Base-by-base conservation (phyloP, 2,329 filamentous ascomycete species). In the Colletotrichum paranaense region DNA sequence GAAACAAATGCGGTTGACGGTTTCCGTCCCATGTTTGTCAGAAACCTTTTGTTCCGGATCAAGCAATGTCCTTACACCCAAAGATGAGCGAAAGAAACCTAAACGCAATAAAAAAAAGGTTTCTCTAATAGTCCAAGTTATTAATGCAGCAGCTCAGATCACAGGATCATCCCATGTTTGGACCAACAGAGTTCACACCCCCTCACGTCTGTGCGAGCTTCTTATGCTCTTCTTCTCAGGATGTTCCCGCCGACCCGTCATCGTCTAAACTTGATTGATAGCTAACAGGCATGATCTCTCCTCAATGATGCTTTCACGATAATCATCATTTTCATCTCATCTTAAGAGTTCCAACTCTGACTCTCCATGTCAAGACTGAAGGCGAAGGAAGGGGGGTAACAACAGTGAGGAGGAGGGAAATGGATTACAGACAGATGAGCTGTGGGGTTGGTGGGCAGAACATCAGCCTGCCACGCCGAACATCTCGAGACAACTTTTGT, bases 111-210 rank as follows among this genome's bases (percentile, higher is more conserved):
- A 49, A 4, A 46, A 46, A 46, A 55, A 64, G 53, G 14, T n/a
- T 35, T 3, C 26, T 52, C 28, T 30, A 5, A 35, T 35, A 35
- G 24, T 46, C 28, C 46, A 55, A 32, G 62, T 69, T 35, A 59
- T 42, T 19, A 19, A 42, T 64, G 66, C 53, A 56, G 46, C 46
- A 46, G 56, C 70, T 73, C 70, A 65, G 70, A 70, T 73, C 70
- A 73, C 60, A 73, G 66, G 70, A 69, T 73, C 70, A 57, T 73
- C 70, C 67, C 26, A 73, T 70, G 24, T 73, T 52, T 5, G 19
- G 55, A 55, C 19, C 26, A 49, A 60, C 46, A 22, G 60, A 55
- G 53, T 64, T 65, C 59, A 68, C 16, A 4, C 59, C n/a, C 30
- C 38, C 56, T 52, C 26, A 32, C 46, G 8, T 19, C 53, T 12